Evolutionary conservation across 2,329 filamentous ascomycete genomes (phyloP), one percentile per base, ranked within the genome.

Genomic region (Neoscytalidium dimidiatum): DNA sequence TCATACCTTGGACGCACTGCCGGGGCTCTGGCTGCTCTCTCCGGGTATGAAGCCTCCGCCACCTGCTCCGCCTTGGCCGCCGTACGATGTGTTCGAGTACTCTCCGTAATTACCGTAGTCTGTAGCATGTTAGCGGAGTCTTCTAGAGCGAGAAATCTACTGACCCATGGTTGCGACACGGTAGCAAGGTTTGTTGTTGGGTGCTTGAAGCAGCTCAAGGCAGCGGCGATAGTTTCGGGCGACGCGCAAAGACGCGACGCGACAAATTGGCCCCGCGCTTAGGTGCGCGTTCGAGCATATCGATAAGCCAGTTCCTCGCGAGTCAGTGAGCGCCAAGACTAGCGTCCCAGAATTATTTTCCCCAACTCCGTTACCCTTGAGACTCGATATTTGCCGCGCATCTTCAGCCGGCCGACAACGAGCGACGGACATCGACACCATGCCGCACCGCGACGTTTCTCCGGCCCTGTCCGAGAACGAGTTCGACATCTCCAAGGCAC

Each of bases 401-500:
- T 6, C 49, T 38, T 31, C 13, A 64, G 62, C 62, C 62, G 62
- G 62, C 51, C 19, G 17, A 44, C 62, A 48, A 64, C 38, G 13
- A 21, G 17, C 38, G n/a, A 28, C 35, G 38, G 33, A 21, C 28
- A 28, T 38, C 62, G 28, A 57, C 35, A 64, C 29, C 14, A 96
- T 96, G 92, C 84, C 85, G 79, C 84, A 83, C 75, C 89, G 92
- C 73, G 88, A 87, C 73, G 85, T 85, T 65, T 98, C 95, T 48
- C 95, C 94, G 66, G 88, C 92, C 56, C 84, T 86, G 66, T 98
- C 94, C 57, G 94, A 98, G 79, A 91, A 89, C 69, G 95, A 97
- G 74, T 88, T 96, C 73, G 95, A 99, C 73, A 97, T 99, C 62
- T 88, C 92, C 21, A 88, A 85, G 67, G 89, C 90, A 2, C 83